Percentiles rank a stretch among this genome's conserved stretches.
These are phyloP conservation scores for Phytophthora brassicae DNA, from an alignment of 352 stramenopile species.

Conservation along the genomic window DNA sequence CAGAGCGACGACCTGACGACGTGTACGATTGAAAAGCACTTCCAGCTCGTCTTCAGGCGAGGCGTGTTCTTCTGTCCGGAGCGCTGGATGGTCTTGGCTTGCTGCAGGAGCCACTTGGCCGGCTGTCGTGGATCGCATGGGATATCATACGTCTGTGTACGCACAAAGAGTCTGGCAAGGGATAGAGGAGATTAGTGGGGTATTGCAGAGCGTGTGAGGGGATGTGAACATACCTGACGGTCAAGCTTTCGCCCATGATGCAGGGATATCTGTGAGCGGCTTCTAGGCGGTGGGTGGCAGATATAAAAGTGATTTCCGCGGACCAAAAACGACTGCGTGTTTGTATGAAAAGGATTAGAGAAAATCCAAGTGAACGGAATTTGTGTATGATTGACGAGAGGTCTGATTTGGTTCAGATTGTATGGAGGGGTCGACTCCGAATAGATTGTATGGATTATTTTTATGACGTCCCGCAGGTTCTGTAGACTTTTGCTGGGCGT, in stretches of 20 bases:
- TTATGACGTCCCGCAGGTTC: constrained; percentile 5
- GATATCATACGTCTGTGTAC: constrained; percentile 85
- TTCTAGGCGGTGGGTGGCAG: constrained; percentile 10
- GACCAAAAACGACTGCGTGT: constrained; percentile 15
- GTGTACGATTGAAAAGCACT: constrained; percentile 82
- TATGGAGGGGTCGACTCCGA: background rate
- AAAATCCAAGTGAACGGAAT: constrained; percentile 21
- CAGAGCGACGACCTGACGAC: constrained; percentile 66
- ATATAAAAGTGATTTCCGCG: constrained; percentile 26
- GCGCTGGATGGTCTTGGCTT: constrained; percentile 79
- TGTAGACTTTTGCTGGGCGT: background rate
- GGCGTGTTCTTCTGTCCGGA: constrained; percentile 44
- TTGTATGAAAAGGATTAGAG: constrained; percentile 12
- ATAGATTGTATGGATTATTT: background rate
- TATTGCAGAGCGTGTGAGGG: background rate
- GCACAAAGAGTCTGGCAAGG: constrained; percentile 63
- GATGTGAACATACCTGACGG: constrained; percentile 41
- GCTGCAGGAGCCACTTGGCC: constrained; percentile 71
- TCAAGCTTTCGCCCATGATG: constrained; percentile 48
- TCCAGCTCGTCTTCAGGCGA: constrained; percentile 64
- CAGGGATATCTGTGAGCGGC: background rate
- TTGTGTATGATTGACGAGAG: constrained; percentile 8
- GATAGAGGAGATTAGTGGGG: background rate
- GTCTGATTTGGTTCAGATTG: constrained; percentile 23
- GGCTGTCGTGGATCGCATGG: constrained; percentile 72